Conservation (phyloP, 495 filamentous ascomycete genomes). For the Bathelium albidoporum region DNA sequence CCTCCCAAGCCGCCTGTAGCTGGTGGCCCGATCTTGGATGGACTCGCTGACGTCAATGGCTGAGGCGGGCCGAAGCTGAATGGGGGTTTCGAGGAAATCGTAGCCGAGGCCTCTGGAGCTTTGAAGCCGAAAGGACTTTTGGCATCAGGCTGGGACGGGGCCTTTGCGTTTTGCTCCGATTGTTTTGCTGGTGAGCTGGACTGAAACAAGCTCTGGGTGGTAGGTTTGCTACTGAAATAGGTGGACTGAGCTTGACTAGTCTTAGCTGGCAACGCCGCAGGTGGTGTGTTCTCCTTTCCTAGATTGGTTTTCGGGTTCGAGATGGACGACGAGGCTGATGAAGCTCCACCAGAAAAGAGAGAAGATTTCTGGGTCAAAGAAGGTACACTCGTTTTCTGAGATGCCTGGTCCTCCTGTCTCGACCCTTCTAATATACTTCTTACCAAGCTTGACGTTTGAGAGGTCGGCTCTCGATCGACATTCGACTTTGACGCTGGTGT, state of each 20-base stretch:
- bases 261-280: not conserved
- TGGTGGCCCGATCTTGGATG: not conserved
- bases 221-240: not conserved
- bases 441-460: constrained; percentile 2
- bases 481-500: not conserved
- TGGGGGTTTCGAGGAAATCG: not conserved
- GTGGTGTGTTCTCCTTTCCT: not conserved
- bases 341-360: no score
- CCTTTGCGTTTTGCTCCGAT: not conserved
- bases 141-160: not conserved
- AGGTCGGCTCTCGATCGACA: not conserved
- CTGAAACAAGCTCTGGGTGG: not conserved
- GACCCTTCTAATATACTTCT: not conserved
- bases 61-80: not conserved
- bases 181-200: not conserved
- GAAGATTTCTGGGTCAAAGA: not conserved
- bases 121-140: not conserved
- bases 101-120: not conserved
- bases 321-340: not conserved
- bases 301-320: not conserved
- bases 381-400: not conserved
- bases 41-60: not conserved
- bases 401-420: not conserved
- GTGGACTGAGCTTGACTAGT: not conserved
- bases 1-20: constrained; percentile 2